phyloP scores from a whole-genome alignment of 208 protist species.

The Leishmania arabica region DNA sequence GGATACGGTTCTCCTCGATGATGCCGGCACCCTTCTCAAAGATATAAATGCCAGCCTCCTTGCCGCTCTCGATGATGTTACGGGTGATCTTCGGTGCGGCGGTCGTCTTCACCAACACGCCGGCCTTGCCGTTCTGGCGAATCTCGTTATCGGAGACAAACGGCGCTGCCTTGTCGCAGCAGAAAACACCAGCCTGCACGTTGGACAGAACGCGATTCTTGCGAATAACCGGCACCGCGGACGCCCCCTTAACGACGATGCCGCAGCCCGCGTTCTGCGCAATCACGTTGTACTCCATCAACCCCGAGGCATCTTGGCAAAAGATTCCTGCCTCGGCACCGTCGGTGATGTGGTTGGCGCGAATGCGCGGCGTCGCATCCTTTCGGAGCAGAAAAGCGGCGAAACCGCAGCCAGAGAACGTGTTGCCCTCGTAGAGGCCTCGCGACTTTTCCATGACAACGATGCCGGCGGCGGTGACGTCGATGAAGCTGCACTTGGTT shows the following conservation, averaged over 20 bases:
- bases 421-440: slow-evolving; percentile 76
- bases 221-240: slow-evolving; percentile 54
- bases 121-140: slow-evolving; percentile 66
- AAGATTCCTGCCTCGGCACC: slow-evolving; percentile 82
- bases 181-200: slow-evolving; percentile 82
- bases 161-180: slow-evolving; percentile 62
- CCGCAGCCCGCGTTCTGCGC: slow-evolving; percentile 78
- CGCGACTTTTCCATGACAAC: slow-evolving; percentile 64
- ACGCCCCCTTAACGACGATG: slow-evolving; percentile 71
- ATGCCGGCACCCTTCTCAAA: slow-evolving; percentile 79
- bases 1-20: slow-evolving; percentile 78
- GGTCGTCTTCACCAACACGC: slow-evolving; percentile 80
- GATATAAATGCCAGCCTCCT: slow-evolving; percentile 89
- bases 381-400: slow-evolving; percentile 81
- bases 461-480: slow-evolving; percentile 76
- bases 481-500: slow-evolving; percentile 77
- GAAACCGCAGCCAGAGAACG: slow-evolving; percentile 78
- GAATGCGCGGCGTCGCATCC: slow-evolving; percentile 49
- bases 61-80: slow-evolving; percentile 77
- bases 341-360: slow-evolving; percentile 71
- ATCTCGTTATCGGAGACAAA: slow-evolving; percentile 85
- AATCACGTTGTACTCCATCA: slow-evolving; percentile 84
- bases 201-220: slow-evolving; percentile 77
- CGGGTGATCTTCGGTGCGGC: slow-evolving; percentile 66
- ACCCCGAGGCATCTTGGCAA: slow-evolving; percentile 74